Percentiles rank a stretch among this genome's conserved stretches.
Evolutionary conservation across 2,329 filamentous ascomycete genomes (phyloP).

Genomic region (Aspergillus costaricaensis): DNA sequence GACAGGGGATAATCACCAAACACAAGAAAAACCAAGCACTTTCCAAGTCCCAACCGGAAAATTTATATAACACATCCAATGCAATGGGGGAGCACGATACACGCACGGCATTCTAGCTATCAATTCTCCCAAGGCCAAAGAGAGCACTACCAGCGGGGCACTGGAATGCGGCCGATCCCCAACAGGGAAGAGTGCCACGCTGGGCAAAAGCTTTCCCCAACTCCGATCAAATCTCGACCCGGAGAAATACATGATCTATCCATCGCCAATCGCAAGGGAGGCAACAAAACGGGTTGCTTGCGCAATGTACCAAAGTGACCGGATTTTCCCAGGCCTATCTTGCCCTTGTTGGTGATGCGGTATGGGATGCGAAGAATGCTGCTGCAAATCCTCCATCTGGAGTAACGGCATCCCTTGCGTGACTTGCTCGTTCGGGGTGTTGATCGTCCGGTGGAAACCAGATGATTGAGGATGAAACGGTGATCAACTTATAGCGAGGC

Average conservation of each 20-base stretch:
- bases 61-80: neutral
- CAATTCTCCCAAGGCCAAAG: constrained; percentile 3
- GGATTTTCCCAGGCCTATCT: constrained; percentile 2
- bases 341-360: constrained; percentile 5
- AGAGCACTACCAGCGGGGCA: neutral
- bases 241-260: neutral
- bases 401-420: constrained; percentile 9
- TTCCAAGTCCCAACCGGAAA: neutral
- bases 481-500: neutral
- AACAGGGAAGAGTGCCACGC: neutral
- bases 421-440: neutral
- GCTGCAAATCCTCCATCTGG: constrained; percentile 2
- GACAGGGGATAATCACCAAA: neutral
- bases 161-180: constrained; percentile 4
- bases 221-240: neutral
- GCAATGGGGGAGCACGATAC: neutral
- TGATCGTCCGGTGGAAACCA: neutral
- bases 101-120: constrained; percentile 8
- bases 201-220: neutral
- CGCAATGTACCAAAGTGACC: constrained; percentile 3
- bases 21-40: neutral
- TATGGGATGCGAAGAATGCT: constrained; percentile 8
- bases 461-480: neutral
- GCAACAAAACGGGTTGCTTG: neutral
- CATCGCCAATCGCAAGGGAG: constrained; percentile 7